Evolutionary conservation across 441 rosid species (phyloP).

Genomic region (Gossypium lobatum): DNA sequence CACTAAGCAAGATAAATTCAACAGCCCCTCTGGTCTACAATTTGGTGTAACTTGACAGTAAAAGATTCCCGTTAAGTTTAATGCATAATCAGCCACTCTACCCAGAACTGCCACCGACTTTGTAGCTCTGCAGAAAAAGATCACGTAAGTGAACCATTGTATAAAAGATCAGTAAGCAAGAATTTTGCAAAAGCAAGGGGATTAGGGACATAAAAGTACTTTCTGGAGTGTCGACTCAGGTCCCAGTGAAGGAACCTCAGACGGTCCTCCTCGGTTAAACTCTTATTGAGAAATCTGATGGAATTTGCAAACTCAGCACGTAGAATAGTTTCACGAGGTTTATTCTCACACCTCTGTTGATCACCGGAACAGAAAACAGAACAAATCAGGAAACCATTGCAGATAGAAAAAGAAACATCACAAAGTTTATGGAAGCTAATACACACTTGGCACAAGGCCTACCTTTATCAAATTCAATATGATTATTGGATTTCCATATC

Average conservation of each 20-base stretch:
- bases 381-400: neutral
- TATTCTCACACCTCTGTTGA: slow-evolving; percentile 56
- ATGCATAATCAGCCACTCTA: slow-evolving; percentile 52
- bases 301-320: slow-evolving; percentile 65
- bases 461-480: slow-evolving; percentile 75
- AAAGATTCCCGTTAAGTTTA: slow-evolving; percentile 61
- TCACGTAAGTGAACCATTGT: slow-evolving; percentile 9
- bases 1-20: slow-evolving; percentile 37
- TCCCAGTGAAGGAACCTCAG: slow-evolving; percentile 72
- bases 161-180: neutral
- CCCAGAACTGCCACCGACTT: slow-evolving; percentile 51
- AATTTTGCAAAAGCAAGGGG: slow-evolving; percentile 3
- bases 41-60: slow-evolving; percentile 41
- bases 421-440: neutral
- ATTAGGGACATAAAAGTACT: slow-evolving; percentile 23
- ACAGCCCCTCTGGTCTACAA: slow-evolving; percentile 33
- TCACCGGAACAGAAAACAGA: slow-evolving; percentile 15
- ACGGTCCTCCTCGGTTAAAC: slow-evolving; percentile 45
- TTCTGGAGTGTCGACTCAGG: slow-evolving; percentile 56
- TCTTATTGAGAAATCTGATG: slow-evolving; percentile 47
- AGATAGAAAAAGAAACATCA: slow-evolving; percentile 8
- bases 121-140: slow-evolving; percentile 42
- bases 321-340: slow-evolving; percentile 71
- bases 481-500: slow-evolving; percentile 76
- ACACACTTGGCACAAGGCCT: slow-evolving; percentile 4